Evolutionary conservation across 2,329 filamentous ascomycete species (phyloP).

Genomic region (Cadophora sp.): DNA sequence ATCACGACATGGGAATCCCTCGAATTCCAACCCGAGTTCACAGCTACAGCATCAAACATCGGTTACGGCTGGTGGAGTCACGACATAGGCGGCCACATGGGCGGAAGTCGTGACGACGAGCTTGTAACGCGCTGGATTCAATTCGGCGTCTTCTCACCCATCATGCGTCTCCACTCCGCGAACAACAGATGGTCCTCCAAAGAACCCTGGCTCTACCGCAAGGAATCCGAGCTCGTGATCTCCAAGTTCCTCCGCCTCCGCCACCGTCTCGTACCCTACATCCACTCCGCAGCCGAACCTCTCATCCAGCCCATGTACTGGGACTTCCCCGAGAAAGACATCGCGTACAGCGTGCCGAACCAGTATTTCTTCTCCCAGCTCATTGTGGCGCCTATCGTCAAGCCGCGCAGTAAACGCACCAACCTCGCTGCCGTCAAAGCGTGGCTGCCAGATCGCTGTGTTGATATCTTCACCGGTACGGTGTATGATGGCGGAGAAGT

Average conservation of each 20-base stretch:
- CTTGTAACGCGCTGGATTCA: slow-evolving; percentile 67
- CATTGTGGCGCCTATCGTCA: slow-evolving; percentile 62
- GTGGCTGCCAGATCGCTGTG: slow-evolving; percentile 62
- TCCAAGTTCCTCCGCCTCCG: slow-evolving; percentile 58
- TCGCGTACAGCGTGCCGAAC: slow-evolving; percentile 63
- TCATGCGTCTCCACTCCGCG: slow-evolving; percentile 66
- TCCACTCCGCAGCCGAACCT: slow-evolving; percentile 65
- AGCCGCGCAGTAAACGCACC: slow-evolving; percentile 54
- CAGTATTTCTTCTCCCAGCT: slow-evolving; percentile 65
- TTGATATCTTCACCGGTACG: slow-evolving; percentile 64
- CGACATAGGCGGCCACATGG: slow-evolving; percentile 70
- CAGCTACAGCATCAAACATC: slow-evolving; percentile 69
- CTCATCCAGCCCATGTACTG: slow-evolving; percentile 69
- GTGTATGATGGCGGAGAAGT: slow-evolving; percentile 64
- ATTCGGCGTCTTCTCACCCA: slow-evolving; percentile 65
- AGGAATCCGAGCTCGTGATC: slow-evolving; percentile 55
- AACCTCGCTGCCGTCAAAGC: slow-evolving; percentile 56
- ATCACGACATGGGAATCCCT: slow-evolving; percentile 66
- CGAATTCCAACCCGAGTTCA: slow-evolving; percentile 71
- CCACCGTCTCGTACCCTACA: slow-evolving; percentile 65
- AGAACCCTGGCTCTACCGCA: slow-evolving; percentile 65
- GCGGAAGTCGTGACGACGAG: slow-evolving; percentile 63
- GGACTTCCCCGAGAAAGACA: slow-evolving; percentile 57
- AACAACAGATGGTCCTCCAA: slow-evolving; percentile 64
- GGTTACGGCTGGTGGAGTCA: slow-evolving; percentile 74